These are phyloP conservation scores for Colletotrichum cereale DNA, from an alignment of 2,329 filamentous ascomycete genomes.

Conservation along the genomic window DNA sequence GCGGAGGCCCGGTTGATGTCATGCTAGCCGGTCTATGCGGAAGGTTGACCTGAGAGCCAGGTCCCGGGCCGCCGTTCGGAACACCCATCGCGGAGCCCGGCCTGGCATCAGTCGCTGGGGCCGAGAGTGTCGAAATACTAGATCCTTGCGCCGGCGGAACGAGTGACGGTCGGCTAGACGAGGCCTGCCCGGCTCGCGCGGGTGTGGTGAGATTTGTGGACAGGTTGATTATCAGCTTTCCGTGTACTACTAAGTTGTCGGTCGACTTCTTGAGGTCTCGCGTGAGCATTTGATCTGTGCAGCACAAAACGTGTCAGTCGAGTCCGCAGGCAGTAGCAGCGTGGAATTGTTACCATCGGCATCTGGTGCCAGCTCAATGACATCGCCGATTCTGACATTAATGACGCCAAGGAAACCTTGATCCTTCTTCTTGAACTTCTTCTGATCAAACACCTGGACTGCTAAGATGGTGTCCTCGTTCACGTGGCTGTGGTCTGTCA, in stretches of 20 bases:
- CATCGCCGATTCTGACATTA: slow-evolving; percentile 94
- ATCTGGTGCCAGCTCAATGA: slow-evolving; percentile 89
- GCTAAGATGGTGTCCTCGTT: slow-evolving; percentile 97
- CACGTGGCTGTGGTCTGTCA: slow-evolving; percentile 72
- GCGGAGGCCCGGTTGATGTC: slow-evolving; percentile 48
- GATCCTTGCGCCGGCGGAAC: slow-evolving; percentile 56
- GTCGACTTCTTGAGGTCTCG: slow-evolving; percentile 97
- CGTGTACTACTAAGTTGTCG: slow-evolving; percentile 97
- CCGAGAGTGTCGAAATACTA: slow-evolving; percentile 57
- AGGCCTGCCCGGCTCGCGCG: slow-evolving; percentile 64
- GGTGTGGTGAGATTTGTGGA: slow-evolving; percentile 88
- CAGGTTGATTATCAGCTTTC: slow-evolving; percentile 95
- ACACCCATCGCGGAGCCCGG: slow-evolving; percentile 67
- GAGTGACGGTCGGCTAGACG: slow-evolving; percentile 61
- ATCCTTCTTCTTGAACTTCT: slow-evolving; percentile 99
- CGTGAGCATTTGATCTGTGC: slow-evolving; percentile 97
- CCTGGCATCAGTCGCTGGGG: slow-evolving; percentile 60
- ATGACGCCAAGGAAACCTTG: slow-evolving; percentile 98
- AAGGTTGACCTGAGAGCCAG: slow-evolving; percentile 56
- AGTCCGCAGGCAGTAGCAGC: not conserved
- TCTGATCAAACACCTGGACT: slow-evolving; percentile 99
- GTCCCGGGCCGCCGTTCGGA: slow-evolving; percentile 57
- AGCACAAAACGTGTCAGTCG: slow-evolving; percentile 45
- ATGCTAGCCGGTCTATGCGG: slow-evolving; percentile 63
- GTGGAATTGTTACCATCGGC: slow-evolving; percentile 80